A percentile compares a stretch with the other conserved stretches of the same genome.
Evolutionary conservation across 345 rosid genomes (phyloP).

Genomic region (Eucalyptus microcorys): DNA sequence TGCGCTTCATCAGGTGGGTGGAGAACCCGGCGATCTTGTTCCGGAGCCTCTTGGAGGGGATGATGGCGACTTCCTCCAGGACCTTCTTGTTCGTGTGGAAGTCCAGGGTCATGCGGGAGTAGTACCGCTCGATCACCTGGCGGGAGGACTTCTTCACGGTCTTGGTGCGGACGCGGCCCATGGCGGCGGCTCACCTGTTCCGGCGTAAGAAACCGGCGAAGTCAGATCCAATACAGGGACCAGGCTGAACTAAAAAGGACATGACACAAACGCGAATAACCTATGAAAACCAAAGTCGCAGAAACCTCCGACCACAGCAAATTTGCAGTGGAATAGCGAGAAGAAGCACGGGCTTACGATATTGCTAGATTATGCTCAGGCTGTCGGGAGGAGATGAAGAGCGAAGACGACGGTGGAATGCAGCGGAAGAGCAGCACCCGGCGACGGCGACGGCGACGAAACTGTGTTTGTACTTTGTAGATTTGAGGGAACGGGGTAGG

Average conservation of each 20-base stretch:
- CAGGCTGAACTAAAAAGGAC: not conserved
- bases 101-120: constrained; percentile 74
- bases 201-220: not conserved
- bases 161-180: constrained; percentile 88
- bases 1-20: constrained; percentile 67
- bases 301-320: not conserved
- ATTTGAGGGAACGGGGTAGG: not conserved
- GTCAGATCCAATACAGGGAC: not conserved
- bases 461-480: not conserved
- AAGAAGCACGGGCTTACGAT: not conserved
- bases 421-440: not conserved
- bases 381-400: not conserved
- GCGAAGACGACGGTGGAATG: not conserved
- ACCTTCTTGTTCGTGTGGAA: constrained; percentile 89
- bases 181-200: not conserved
- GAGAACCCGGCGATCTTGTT: constrained; percentile 92
- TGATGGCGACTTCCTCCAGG: constrained; percentile 73
- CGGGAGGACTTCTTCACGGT: constrained; percentile 89
- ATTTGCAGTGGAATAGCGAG: not conserved
- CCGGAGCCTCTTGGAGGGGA: constrained; percentile 77
- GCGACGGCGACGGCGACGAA: not conserved
- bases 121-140: constrained; percentile 79
- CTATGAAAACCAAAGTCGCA: not conserved
- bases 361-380: not conserved
- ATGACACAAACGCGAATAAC: not conserved